phyloP scores from a whole-genome alignment of 352 stramenopile genomes.

The Globisporangium orthogonon region DNA sequence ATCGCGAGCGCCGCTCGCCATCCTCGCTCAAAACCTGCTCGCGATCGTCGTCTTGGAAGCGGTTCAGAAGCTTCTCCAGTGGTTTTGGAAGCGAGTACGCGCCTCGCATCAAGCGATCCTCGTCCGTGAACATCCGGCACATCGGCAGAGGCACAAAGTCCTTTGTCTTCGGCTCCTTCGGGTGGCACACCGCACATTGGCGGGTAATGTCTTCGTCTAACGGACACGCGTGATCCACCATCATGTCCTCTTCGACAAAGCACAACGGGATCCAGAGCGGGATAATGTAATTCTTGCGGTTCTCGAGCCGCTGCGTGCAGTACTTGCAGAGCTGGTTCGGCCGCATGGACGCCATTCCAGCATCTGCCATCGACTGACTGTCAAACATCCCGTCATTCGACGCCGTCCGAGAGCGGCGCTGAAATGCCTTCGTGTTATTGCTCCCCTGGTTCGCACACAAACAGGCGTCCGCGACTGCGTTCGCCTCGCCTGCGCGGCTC shows the following conservation, averaged over 20 bases:
- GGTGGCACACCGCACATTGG: slow-evolving; percentile 56
- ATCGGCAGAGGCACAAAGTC: slow-evolving; percentile 69
- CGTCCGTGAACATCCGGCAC: slow-evolving; percentile 63
- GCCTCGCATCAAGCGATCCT: slow-evolving; percentile 21
- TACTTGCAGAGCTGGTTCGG: slow-evolving; percentile 55
- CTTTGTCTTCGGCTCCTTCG: slow-evolving; percentile 31
- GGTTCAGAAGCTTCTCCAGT: slow-evolving; percentile 48
- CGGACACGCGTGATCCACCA: slow-evolving; percentile 58
- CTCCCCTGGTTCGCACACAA: slow-evolving; percentile 23
- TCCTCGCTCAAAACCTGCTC: slow-evolving; percentile 20
- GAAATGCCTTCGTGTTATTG: slow-evolving; percentile 21
- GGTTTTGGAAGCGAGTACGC: slow-evolving; percentile 49
- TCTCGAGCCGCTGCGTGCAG: slow-evolving; percentile 48
- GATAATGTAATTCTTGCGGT: slow-evolving; percentile 65
- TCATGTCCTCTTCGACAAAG: slow-evolving; percentile 80
- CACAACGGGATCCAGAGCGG: slow-evolving; percentile 79
- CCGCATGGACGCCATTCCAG: slow-evolving; percentile 27
- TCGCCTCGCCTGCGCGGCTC: slow-evolving; percentile 30
- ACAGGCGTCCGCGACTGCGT: slow-evolving; percentile 29
- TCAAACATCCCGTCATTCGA: slow-evolving; percentile 40
- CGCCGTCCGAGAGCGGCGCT: slow-evolving; percentile 32
- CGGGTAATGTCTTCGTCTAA: slow-evolving; percentile 62
- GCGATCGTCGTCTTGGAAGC: slow-evolving; percentile 23
- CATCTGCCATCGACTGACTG: slow-evolving; percentile 30
- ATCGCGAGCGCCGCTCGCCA: slow-evolving; percentile 19